Conservation (phyloP, 2,329 filamentous ascomycete genomes). For the Alternaria postmessia region DNA sequence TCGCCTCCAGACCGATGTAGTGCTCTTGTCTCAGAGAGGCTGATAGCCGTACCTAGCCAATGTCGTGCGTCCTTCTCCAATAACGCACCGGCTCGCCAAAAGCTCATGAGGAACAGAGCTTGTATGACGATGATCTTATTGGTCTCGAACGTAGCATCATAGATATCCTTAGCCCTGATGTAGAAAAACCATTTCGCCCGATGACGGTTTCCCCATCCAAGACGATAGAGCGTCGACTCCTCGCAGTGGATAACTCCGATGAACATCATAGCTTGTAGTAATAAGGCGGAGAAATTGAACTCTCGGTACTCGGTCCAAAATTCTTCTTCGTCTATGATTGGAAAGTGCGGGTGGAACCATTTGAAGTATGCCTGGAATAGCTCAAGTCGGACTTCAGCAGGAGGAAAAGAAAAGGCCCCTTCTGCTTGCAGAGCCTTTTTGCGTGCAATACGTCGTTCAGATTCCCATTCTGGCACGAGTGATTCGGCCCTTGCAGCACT, state of each 20-base stretch:
- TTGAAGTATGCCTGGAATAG: constrained; percentile 63
- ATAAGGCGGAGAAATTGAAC: constrained; percentile 57
- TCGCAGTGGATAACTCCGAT: constrained; percentile 64
- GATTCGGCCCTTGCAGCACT: constrained; percentile 46
- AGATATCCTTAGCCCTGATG: constrained; percentile 60
- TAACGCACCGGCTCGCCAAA: constrained; percentile 61
- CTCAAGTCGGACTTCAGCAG: constrained; percentile 52
- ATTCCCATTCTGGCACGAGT: constrained; percentile 49
- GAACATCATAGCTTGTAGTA: constrained; percentile 64
- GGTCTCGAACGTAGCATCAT: constrained; percentile 63
- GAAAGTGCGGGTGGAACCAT: constrained; percentile 66
- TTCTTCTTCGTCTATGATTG: constrained; percentile 60
- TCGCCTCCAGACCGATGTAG: constrained; percentile 50
- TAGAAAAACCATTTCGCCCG: constrained; percentile 62
- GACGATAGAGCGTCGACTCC: constrained; percentile 54
- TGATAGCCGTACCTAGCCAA: constrained; percentile 58
- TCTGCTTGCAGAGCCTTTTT: constrained; percentile 51
- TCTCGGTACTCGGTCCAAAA: constrained; percentile 53
- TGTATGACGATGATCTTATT: constrained; percentile 61
- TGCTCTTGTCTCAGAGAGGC: constrained; percentile 60
- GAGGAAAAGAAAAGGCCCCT: constrained; percentile 58
- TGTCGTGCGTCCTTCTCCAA: constrained; percentile 49
- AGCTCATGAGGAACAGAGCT: constrained; percentile 63
- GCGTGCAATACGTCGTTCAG: constrained; percentile 43
- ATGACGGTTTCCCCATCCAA: constrained; percentile 60